Conservation (phyloP, 257 asterid genomes). For the Forsythia suspensa region DNA sequence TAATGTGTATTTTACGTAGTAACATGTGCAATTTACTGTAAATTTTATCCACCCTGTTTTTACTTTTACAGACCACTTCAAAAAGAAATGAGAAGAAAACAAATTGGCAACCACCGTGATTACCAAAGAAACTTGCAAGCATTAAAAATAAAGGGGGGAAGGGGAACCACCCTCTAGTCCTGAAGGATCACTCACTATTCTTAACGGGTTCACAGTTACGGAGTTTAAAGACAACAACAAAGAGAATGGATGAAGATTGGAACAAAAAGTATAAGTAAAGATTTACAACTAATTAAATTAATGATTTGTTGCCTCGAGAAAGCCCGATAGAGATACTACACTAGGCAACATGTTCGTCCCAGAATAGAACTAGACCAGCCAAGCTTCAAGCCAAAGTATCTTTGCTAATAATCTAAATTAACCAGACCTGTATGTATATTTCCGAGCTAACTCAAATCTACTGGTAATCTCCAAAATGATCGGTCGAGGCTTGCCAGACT, state of each 20-base stretch:
- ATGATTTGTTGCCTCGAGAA: not conserved
- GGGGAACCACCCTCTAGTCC: too few species aligned
- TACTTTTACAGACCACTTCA: too few species aligned
- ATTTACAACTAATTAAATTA: not conserved
- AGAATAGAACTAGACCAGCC: not conserved
- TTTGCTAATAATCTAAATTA: not conserved
- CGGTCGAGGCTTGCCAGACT: not conserved
- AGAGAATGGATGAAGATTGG: not conserved
- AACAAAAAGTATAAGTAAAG: not conserved
- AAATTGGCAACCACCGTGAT: not conserved
- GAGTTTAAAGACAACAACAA: not conserved
- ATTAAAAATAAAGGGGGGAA: too few species aligned
- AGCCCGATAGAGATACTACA: not conserved
- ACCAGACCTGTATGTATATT: not conserved
- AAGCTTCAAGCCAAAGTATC: not conserved
- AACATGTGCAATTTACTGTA: too few species aligned
- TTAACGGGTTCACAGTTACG: not conserved
- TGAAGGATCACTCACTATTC: too few species aligned
- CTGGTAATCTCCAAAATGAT: not conserved
- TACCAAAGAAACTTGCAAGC: not conserved
- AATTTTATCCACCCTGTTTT: too few species aligned
- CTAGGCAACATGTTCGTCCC: not conserved
- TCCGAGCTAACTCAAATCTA: slow-evolving; percentile 3
- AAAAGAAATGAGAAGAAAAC: not conserved
- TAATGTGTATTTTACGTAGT: too few species aligned